Conservation (phyloP, 2,329 filamentous ascomycete species). For the Cadophora sp. region DNA sequence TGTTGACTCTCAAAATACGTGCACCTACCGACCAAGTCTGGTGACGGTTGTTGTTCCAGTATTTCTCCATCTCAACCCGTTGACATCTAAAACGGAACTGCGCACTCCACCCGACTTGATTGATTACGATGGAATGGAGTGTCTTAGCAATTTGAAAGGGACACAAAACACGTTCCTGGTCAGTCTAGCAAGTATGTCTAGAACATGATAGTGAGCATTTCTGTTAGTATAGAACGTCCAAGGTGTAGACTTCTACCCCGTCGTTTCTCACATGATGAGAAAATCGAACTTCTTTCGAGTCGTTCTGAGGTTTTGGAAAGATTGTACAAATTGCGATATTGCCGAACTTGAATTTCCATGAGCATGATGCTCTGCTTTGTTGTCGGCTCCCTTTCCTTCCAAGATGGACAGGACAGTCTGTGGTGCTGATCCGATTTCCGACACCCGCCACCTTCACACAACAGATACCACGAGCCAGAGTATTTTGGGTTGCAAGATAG, state of each 20-base stretch:
- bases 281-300: neutral
- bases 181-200: neutral
- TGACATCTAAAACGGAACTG: neutral
- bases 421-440: neutral
- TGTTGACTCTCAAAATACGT: neutral
- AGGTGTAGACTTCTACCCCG: neutral
- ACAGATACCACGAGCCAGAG: neutral
- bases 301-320: neutral
- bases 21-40: neutral
- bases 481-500: slow-evolving; percentile 31
- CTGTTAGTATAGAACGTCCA: neutral
- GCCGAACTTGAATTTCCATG: neutral
- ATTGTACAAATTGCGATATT: neutral
- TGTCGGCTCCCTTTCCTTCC: neutral
- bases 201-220: neutral
- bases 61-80: neutral
- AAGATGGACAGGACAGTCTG: neutral
- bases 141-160: neutral
- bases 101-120: neutral
- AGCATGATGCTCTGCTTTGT: neutral
- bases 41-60: neutral
- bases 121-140: neutral
- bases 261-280: neutral
- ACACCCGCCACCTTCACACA: neutral
- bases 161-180: neutral